Evolutionary conservation across 2,329 filamentous ascomycete genomes (phyloP).

Genomic region (Rhexocercosporidium sp.): DNA sequence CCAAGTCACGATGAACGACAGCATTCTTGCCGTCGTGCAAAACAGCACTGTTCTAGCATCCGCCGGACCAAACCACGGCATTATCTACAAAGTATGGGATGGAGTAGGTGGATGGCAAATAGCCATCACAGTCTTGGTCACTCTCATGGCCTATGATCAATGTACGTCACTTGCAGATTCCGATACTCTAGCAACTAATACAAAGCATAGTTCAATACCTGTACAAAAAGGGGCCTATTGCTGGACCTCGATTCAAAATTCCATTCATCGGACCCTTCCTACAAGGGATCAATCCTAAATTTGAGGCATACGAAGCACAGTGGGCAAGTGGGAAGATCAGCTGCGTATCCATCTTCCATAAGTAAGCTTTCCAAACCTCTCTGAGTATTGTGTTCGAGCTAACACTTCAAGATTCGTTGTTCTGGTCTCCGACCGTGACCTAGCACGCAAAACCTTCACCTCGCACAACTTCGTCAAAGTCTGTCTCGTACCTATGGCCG

Average conservation of each 20-base stretch:
- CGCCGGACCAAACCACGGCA: neutral
- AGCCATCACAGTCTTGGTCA: conserved; percentile 42
- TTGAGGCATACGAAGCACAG: conserved; percentile 74
- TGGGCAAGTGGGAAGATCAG: conserved; percentile 80
- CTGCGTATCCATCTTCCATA: conserved; percentile 86
- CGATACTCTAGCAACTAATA: neutral
- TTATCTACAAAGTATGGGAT: neutral
- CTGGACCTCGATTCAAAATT: conserved; percentile 68
- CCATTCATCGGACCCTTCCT: conserved; percentile 78
- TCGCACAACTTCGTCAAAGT: conserved; percentile 76
- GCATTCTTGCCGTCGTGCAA: neutral
- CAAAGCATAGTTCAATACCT: conserved; percentile 61
- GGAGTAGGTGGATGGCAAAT: conserved; percentile 40
- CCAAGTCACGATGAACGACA: neutral
- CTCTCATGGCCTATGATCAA: conserved; percentile 49
- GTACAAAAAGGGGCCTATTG: conserved; percentile 64
- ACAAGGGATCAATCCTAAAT: conserved; percentile 75
- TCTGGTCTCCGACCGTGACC: conserved; percentile 76
- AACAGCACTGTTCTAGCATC: neutral
- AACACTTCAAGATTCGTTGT: conserved; percentile 69
- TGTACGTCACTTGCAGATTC: conserved; percentile 31
- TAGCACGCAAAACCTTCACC: conserved; percentile 83
- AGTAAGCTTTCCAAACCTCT: conserved; percentile 53
- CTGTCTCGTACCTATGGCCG: conserved; percentile 77
- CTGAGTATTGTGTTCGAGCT: neutral